A percentile compares a stretch with the other conserved stretches of the same genome.
phyloP scores from a whole-genome alignment of 2,329 filamentous ascomycete genomes.

The Rutstroemia sp. region DNA sequence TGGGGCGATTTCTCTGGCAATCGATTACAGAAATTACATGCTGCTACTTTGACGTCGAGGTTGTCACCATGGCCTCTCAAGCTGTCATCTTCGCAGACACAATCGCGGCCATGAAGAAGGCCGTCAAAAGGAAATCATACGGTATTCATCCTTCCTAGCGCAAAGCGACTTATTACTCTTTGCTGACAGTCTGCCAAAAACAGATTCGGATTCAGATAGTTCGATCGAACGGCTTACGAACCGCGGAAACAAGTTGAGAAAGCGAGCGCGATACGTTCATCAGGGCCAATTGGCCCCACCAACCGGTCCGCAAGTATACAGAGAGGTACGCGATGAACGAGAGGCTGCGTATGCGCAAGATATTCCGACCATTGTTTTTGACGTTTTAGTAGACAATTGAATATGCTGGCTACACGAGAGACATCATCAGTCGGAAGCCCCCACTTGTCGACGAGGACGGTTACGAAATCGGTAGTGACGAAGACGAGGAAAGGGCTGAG shows the following conservation, averaged over 20 bases:
- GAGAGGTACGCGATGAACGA: constrained; percentile 47
- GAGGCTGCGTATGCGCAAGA: not conserved
- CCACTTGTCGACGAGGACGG: constrained; percentile 69
- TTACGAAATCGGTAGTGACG: constrained; percentile 66
- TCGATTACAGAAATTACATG: not conserved
- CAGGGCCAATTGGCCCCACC: constrained; percentile 62
- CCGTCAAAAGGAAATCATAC: constrained; percentile 55
- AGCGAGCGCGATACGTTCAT: constrained; percentile 62
- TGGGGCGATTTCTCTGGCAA: not conserved
- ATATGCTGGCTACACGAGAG: constrained; percentile 64
- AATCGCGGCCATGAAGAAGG: constrained; percentile 60
- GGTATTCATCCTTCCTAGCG: constrained; percentile 36
- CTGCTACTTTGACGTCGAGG: not conserved
- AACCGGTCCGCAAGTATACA: constrained; percentile 60
- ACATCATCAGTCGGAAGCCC: constrained; percentile 69
- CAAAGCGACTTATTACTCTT: constrained; percentile 11
- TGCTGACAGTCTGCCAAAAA: not conserved
- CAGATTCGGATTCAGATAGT: constrained; percentile 73
- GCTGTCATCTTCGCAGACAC: constrained; percentile 59
- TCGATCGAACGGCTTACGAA: constrained; percentile 63
- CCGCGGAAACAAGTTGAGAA: constrained; percentile 73
- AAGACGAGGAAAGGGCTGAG: constrained; percentile 58
- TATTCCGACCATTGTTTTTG: not conserved
- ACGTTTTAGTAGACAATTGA: constrained; percentile 52
- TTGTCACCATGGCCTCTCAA: constrained; percentile 43